Evolutionary conservation across 768 basidiomycete genomes (phyloP).

Genomic region (Boletus rufocinnamomeus): DNA sequence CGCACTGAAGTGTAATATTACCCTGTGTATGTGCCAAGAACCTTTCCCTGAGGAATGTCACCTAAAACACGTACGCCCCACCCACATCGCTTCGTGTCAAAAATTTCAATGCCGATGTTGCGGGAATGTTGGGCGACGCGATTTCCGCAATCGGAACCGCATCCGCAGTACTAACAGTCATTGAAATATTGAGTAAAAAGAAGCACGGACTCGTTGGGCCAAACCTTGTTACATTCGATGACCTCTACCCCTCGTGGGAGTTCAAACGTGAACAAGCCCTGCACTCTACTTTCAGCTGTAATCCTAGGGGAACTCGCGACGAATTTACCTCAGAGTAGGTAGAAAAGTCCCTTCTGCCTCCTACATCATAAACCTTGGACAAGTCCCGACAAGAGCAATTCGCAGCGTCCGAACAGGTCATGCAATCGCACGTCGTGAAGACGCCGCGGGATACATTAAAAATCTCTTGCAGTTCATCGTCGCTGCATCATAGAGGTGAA

Average conservation of each 20-base stretch:
- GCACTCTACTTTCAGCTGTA: constrained; percentile 2
- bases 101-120: constrained; percentile 60
- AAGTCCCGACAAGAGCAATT: constrained; percentile 51
- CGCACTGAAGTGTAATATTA: constrained; percentile 31
- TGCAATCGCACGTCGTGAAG: constrained; percentile 49
- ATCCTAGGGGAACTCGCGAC: background rate
- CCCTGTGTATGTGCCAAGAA: constrained; percentile 73
- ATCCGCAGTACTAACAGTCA: constrained; percentile 45
- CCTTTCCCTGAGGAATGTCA: constrained; percentile 51
- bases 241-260: constrained; percentile 48
- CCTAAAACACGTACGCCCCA: constrained; percentile 63
- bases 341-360: constrained; percentile 30
- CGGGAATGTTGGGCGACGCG: constrained; percentile 64
- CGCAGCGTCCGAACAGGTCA: constrained; percentile 34
- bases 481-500: constrained; percentile 19
- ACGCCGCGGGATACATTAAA: constrained; percentile 34
- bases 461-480: constrained; percentile 14
- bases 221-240: constrained; percentile 67
- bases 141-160: constrained; percentile 50
- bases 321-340: constrained; percentile 46
- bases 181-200: background rate
- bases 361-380: constrained; percentile 40
- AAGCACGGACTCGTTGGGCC: constrained; percentile 5
- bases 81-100: constrained; percentile 58
- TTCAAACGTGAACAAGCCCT: constrained; percentile 55